These are phyloP conservation scores for Heimioporus sp. DNA, from an alignment of 768 basidiomycete genomes.

Conservation along the genomic window DNA sequence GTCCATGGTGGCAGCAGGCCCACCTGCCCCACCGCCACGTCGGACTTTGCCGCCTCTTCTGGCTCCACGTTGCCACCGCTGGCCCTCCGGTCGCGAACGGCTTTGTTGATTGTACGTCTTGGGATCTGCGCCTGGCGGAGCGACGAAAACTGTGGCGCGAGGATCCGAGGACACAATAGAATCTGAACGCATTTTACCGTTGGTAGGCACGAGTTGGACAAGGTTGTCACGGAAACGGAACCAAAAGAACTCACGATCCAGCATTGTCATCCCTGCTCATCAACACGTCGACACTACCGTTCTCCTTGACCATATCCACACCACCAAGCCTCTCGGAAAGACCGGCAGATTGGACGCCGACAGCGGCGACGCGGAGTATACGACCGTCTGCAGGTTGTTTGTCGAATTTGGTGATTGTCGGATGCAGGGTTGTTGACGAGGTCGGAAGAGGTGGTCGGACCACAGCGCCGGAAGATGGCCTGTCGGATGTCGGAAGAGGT, in stretches of 20 bases:
- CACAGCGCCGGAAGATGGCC: slow-evolving; percentile 83
- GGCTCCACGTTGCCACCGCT: slow-evolving; percentile 27
- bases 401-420: slow-evolving; percentile 65
- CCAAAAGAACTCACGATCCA: slow-evolving; percentile 48
- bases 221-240: no score
- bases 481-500: slow-evolving; percentile 10
- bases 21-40: slow-evolving; percentile 18
- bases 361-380: slow-evolving; percentile 59
- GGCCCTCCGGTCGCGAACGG: slow-evolving; percentile 19
- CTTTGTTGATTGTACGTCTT: slow-evolving; percentile 45
- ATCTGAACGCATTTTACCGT: slow-evolving; percentile 86
- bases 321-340: slow-evolving; percentile 60
- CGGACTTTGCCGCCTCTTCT: slow-evolving; percentile 24
- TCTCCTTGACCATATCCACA: slow-evolving; percentile 42
- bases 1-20: slow-evolving; percentile 24
- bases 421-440: slow-evolving; percentile 15
- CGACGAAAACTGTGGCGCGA: slow-evolving; percentile 66
- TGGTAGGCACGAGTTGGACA: background rate
- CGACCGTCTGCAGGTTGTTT: slow-evolving; percentile 85
- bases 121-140: slow-evolving; percentile 64
- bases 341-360: slow-evolving; percentile 55
- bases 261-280: slow-evolving; percentile 46
- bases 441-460: slow-evolving; percentile 50
- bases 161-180: slow-evolving; percentile 56
- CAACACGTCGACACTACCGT: slow-evolving; percentile 47